Evolutionary conservation across 306 rosid species (phyloP), one percentile per base, ranked within the genome.

Genomic region (Calophaca sinica): DNA sequence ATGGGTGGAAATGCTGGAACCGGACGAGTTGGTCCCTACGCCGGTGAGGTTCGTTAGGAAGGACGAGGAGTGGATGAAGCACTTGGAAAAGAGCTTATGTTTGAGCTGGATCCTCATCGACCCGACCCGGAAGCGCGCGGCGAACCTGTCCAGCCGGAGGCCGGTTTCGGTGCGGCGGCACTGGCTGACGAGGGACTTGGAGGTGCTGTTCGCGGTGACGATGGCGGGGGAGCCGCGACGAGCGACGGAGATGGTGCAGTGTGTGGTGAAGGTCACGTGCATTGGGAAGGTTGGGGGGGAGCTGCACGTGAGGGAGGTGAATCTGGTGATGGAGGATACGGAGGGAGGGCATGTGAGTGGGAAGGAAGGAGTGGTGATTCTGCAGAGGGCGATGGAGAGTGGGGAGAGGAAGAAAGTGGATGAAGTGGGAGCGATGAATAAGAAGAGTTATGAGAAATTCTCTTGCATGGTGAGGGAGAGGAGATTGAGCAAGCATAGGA

Each of bases 41-140:
- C 73, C 85, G 7, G 70, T 88, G 28, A 68, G 41, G 49, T 80
- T 83, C 9, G 39, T 58, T 9, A 70, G 62, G 5, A 82, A 79
- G 6, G 48, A 60, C 9, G 79, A 76, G 20, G 84, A 76, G 33
- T 82, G 82, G 78, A 10, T 89, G 46, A 78, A 64, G 20, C 75
- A 87, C 28, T 7, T 94, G 14, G 91, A 86, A 59, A 88, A 91
- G 7, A 87, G 73, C 39, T 9, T 94, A 52, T 83, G 41, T 0
- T 33, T 91, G 77, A 94, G 91, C 81, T 94, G 98, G 98, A 81
- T 94, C 9, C 11, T 91, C 0, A 83, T 94, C 68, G 91, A 89
- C 45, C 91, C 89, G 0, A 38, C 46, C 14, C 38, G 45, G 5
- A 80, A 85, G 2, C 77, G 97, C 0, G 86, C 94, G 8, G 93